Base-by-base conservation (phyloP, 1,284 basidiomycete species). In the Tylopilus sp. region DNA sequence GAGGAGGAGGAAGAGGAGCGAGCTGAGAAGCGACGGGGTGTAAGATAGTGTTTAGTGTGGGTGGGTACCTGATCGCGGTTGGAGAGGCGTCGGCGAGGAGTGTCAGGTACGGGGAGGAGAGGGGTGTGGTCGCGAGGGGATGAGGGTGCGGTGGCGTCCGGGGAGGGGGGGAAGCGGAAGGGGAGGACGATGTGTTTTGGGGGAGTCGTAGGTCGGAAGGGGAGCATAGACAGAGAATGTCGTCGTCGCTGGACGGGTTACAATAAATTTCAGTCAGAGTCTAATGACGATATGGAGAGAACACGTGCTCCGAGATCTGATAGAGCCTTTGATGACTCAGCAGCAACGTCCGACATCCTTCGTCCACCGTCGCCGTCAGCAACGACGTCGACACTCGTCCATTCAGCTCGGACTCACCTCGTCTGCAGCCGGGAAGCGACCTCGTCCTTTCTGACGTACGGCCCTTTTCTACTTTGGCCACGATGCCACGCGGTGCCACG, bases 1-100 rank as follows among this genome's bases (percentile, higher is more conserved):
- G 48, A 59, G 28, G 59, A 59, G 4, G 74, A 73, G 11, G 74
- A 75, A 3, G 78, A 76, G 7, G 76, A 73, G 1, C 71, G 71
- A 2, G 55, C 43, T 0, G 63, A 58, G 13, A 71, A 66, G 44
- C 74, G 71, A 21, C 76, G 70, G 35, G 71, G 68, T 18, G 71
- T 36, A 2, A 7, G 25, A 8, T n/a, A 31, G 58, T 40, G 63
- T 19, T 26, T 40, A 9, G 35, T 26, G 44, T 30, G 44, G 15
- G 33, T 7, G 23, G 41, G 8, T 36, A 18, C 54, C 34, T 33
- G 34, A 25, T 25, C 25, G 25, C 25, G 25, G 25, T 6, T 25
- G 7, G 25, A 25, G 25, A 6, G 8, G 25, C 50, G 63, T 64
- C 53, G 56, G 55, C 28, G 64, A 49, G 46, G 63, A 28, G 48